Conservation (phyloP, 2,329 filamentous ascomycete genomes). For the Thielaviopsis punctulata region DNA sequence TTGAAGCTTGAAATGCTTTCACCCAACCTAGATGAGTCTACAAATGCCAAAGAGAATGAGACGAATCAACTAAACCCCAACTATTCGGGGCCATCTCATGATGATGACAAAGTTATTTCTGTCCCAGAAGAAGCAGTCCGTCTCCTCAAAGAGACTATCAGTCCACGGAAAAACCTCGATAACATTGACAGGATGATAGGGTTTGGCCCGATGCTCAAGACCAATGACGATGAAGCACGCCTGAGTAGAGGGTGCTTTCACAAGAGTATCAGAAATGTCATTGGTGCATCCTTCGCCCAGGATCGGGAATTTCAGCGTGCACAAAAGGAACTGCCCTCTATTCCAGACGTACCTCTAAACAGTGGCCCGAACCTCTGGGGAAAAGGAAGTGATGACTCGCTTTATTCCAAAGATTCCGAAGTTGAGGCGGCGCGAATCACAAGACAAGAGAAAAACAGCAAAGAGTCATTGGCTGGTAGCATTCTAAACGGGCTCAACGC, state of each 20-base stretch:
- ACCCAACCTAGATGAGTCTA: neutral
- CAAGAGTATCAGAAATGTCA: neutral
- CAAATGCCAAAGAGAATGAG: neutral
- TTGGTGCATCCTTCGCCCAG: neutral
- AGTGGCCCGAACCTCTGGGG: neutral
- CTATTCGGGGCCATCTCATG: neutral
- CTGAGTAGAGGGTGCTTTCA: neutral
- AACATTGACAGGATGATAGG: neutral
- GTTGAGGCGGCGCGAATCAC: neutral
- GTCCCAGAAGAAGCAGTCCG: neutral
- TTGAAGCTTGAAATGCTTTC: neutral
- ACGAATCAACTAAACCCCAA: neutral
- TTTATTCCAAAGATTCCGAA: neutral
- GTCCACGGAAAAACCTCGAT: neutral
- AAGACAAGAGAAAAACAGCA: neutral
- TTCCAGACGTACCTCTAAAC: neutral
- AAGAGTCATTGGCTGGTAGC: neutral
- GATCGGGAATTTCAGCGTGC: no score
- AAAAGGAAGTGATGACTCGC: neutral
- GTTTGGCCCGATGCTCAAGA: neutral
- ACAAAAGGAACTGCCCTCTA: neutral
- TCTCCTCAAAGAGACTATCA: neutral
- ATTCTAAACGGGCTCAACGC: neutral
- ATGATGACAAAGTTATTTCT: neutral
- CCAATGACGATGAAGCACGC: neutral